Evolutionary conservation across 177 flowering plant genomes (phyloP).

Genomic region (Vitis hybrid): DNA sequence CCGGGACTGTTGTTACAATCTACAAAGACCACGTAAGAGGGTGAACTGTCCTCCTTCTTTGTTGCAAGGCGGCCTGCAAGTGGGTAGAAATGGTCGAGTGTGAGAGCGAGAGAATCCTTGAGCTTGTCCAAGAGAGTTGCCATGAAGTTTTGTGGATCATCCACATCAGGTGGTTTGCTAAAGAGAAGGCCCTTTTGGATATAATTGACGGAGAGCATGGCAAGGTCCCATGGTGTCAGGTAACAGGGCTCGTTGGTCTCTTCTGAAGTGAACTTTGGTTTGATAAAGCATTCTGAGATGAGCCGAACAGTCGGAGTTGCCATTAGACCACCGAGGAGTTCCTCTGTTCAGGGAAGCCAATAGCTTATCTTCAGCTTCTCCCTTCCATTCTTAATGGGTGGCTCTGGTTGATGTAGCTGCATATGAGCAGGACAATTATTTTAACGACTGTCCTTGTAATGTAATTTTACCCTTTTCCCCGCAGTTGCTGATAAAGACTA

Average conservation of each 20-base stretch:
- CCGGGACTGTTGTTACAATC: conserved; percentile 43
- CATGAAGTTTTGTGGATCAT: conserved; percentile 10
- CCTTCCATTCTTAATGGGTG: too few species aligned
- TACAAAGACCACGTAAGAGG: conserved; percentile 22
- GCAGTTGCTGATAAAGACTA: too few species aligned
- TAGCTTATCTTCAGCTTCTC: too few species aligned
- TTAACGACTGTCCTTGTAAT: too few species aligned
- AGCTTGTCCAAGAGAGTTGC: conserved; percentile 21
- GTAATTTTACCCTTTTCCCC: too few species aligned
- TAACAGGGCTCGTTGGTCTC: conserved; percentile 23
- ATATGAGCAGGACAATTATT: too few species aligned
- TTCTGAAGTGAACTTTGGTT: conserved; percentile 17
- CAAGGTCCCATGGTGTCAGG: conserved; percentile 47
- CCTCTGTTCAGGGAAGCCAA: too few species aligned
- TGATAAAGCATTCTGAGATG: conserved; percentile 37
- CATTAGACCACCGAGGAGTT: too few species aligned
- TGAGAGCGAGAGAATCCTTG: conserved; percentile 30
- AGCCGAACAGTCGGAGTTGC: too few species aligned
- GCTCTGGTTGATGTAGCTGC: too few species aligned
- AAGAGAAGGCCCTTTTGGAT: conserved; percentile 64
- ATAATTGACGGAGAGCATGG: conserved; percentile 37
- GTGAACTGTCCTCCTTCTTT: conserved; percentile 16
- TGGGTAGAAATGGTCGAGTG: conserved; percentile 46
- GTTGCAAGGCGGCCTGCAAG: conserved; percentile 47
- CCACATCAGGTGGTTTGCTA: conserved; percentile 20